Evolutionary conservation across 208 protist genomes (phyloP), one percentile per base, ranked within the genome.

Genomic region (Wallacemonas rigidus): DNA sequence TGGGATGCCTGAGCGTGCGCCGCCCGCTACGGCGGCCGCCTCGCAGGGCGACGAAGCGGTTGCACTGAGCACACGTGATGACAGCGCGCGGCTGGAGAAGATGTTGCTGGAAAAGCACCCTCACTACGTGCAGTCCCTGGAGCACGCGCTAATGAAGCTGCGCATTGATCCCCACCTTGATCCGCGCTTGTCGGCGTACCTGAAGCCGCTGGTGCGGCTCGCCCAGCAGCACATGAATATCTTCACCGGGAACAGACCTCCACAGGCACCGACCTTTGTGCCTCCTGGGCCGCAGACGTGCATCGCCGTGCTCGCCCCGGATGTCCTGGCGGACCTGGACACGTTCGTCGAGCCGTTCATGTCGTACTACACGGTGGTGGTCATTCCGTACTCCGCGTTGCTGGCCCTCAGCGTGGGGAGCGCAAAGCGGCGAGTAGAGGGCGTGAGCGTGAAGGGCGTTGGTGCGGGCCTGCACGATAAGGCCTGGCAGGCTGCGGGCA

Each of bases 151-250:
- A 2, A 65, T 95, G 81, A 83, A 80, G 5, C 72, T 95, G 44
- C 81, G 87, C 51, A 57, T 93, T 15, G 88, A 95, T 64, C 80
- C 75, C 1, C 43, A 53, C 9, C 62, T 72, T 61, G 88, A 93
- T 83, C 62, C 78, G 55, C 82, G 82, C 12, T 75, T 95, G 15
- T 58, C 63, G 38, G 51, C 60, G 17, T 95, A 94, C 69, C 72
- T 95, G 43, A 81, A 61, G 41, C 88, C 88, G 14, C 76, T 95
- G 1, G 44, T 95, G 40, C 88, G 88, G 43, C 39, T 95, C 26
- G 87, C 80, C n/a, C 90, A 95, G 69, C 78, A 72, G 41, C 77
- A 86, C 35, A 95, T 95, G 90, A 93, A 93, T 74, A 61, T 67
- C 55, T 90, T 92, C 67, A 84, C 75, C 17, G 72, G 67, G 5